Evolutionary conservation across 1,139 yeast species (phyloP), one percentile per base, ranked within the genome.

Genomic region (Yamadazyma conglobata): DNA sequence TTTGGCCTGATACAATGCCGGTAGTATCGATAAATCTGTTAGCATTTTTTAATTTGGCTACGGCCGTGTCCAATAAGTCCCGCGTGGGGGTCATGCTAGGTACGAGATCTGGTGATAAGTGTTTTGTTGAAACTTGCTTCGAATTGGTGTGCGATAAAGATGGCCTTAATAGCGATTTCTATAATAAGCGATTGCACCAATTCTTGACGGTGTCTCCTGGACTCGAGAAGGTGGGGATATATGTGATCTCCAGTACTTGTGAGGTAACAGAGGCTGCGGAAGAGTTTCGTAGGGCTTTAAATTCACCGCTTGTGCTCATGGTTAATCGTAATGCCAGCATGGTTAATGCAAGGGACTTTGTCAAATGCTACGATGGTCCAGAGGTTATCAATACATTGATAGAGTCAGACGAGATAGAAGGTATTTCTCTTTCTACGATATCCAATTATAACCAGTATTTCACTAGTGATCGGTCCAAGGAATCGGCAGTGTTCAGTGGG

Each of bases 61-160:
- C 27, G 39, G 58, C 31, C 5, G 37, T 33, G 4, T 16, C 25
- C 14, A 31, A 16, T 10, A 15, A 12, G 6, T 28, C 38, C 11
- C 28, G 29, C 3, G 41, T 48, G 33, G 70, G 70, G 0, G 44
- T 60, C 1, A 35, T 64, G 8, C 31, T 63, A 8, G 70, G 70
- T 0, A 32, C 32, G 10, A 27, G 18, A 14, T 16, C 9, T 9
- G 15, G 11, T 3, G 24, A 26, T 9, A 6, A 19, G 6, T 16
- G 24, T 6, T 26, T 21, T 7, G 28, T 35, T 6, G 14, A 19
- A 6, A 18, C 28, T 10, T 19, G 32, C 5, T 33, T 33, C 19
- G 37, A 33, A 19, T 10, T 33, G 14, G 21, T 30, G 15, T 6
- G 13, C 12, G 4, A 18, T 10, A 19, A 35, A 6, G 28, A 33